Evolutionary conservation across 176 grass and related monocot species (phyloP).

Genomic region (Canna indica): DNA sequence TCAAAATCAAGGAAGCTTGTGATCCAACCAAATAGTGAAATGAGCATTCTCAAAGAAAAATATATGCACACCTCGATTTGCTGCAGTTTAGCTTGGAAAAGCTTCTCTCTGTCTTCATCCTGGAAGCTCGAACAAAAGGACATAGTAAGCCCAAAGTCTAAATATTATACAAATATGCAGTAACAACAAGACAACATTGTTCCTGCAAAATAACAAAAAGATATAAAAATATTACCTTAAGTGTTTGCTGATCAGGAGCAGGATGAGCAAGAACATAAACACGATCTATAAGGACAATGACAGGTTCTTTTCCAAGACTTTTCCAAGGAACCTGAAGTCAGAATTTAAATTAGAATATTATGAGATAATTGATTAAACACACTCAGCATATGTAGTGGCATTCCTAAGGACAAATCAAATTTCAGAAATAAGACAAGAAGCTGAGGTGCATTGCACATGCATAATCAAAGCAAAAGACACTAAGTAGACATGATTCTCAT

Average conservation of each 20-base stretch:
- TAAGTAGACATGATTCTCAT: background rate
- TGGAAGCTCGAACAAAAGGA: conserved; percentile 16
- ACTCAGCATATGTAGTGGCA: no score
- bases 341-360: background rate
- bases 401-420: no score
- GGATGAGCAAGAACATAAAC: conserved; percentile 92
- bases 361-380: background rate
- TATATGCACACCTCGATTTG: conserved; percentile 74
- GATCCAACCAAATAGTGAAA: background rate
- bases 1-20: background rate
- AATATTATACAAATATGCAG: no score
- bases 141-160: background rate
- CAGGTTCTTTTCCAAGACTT: conserved; percentile 90
- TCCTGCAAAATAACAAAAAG: background rate
- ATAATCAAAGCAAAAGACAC: no score
- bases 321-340: conserved; percentile 88
- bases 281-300: conserved; percentile 86
- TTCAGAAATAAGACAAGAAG: conserved; percentile 7
- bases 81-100: conserved; percentile 94
- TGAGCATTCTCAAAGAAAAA: background rate
- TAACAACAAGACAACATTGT: no score
- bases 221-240: conserved; percentile 37
- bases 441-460: no score
- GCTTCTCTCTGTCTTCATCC: conserved; percentile 93
- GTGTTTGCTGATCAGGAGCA: conserved; percentile 67